phyloP scores from a whole-genome alignment of 306 rosid species.

The Quillaja saponaria region DNA sequence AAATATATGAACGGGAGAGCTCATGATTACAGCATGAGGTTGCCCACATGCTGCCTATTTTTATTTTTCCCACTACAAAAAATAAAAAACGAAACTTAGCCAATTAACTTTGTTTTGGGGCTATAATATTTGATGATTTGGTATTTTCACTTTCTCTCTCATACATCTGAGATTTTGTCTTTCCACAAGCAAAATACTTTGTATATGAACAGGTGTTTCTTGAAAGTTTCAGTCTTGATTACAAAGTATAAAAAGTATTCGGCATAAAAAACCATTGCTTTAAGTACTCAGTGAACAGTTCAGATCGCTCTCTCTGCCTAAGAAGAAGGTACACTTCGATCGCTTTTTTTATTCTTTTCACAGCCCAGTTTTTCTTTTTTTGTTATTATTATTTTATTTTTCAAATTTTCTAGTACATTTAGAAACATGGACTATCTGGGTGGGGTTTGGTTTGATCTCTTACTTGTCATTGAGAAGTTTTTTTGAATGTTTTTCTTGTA shows the following conservation, averaged over 20 bases:
- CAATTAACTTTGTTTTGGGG: conserved; percentile 14
- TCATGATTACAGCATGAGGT: conserved; percentile 38
- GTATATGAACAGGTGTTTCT: conserved; percentile 20
- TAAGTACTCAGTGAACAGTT: conserved; percentile 17
- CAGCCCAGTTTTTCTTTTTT: conserved; percentile 17
- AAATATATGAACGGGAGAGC: conserved; percentile 24
- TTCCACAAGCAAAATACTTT: conserved; percentile 23
- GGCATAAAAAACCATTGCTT: conserved; percentile 15
- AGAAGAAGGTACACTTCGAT: conserved; percentile 28
- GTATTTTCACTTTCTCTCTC: conserved; percentile 13
- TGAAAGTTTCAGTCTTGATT: conserved; percentile 11
- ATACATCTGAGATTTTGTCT: conserved; percentile 24
- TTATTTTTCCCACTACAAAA: not conserved
- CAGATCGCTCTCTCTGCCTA: conserved; percentile 34
- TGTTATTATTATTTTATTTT: not conserved
- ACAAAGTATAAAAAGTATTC: conserved; percentile 15
- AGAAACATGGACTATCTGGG: not conserved
- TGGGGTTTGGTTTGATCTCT: conserved; percentile 7
- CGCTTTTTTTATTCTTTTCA: not conserved
- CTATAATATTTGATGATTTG: conserved; percentile 17
- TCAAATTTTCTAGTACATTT: conserved; percentile 31
- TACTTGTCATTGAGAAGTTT: not conserved
- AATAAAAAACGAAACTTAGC: conserved; percentile 21
- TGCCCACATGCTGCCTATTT: conserved; percentile 26
- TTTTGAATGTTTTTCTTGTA: conserved; percentile 1